These are phyloP conservation scores for Pythium brachiatum DNA, from an alignment of 352 stramenopile species.

Conservation along the genomic window DNA sequence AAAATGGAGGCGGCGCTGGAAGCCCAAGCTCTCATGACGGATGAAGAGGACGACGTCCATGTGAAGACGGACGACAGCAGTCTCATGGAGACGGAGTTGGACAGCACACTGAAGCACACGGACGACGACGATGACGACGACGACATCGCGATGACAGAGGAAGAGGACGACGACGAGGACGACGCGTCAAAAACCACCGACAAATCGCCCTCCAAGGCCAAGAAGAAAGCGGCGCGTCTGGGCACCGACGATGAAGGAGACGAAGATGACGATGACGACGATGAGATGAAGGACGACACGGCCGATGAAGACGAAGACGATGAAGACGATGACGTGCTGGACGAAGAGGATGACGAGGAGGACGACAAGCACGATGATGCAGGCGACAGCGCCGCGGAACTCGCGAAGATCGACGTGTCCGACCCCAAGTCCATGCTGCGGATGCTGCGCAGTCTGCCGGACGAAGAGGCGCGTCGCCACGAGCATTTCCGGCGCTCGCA, in stretches of 20 bases:
- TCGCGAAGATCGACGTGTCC: constrained; percentile 43
- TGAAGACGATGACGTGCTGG: constrained; percentile 35
- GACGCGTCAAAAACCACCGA: constrained; percentile 2
- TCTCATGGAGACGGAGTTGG: constrained; percentile 11
- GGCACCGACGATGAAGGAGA: constrained; percentile 23
- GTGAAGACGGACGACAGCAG: constrained; percentile 8
- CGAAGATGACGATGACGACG: constrained; percentile 39
- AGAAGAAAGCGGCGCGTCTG: constrained; percentile 26
- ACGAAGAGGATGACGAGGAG: constrained; percentile 22
- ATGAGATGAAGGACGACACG: constrained; percentile 47
- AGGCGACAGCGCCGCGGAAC: background rate
- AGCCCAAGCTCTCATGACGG: constrained; percentile 13
- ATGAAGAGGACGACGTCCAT: constrained; percentile 20
- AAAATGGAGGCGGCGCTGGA: constrained; percentile 18
- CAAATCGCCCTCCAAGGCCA: constrained; percentile 25
- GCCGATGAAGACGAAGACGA: constrained; percentile 29
- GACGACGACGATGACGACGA: constrained; percentile 49
- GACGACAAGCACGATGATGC: constrained; percentile 5
- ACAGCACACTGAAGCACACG: constrained; percentile 24
- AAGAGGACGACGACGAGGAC: constrained; percentile 42
- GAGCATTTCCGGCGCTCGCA: constrained; percentile 83
- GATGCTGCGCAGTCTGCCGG: constrained; percentile 64
- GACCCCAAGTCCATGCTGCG: constrained; percentile 71
- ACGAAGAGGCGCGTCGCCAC: constrained; percentile 63
- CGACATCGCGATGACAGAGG: constrained; percentile 43